These are phyloP conservation scores for Davidsoniella virescens DNA, from an alignment of 2,329 filamentous ascomycete genomes.

Conservation along the genomic window DNA sequence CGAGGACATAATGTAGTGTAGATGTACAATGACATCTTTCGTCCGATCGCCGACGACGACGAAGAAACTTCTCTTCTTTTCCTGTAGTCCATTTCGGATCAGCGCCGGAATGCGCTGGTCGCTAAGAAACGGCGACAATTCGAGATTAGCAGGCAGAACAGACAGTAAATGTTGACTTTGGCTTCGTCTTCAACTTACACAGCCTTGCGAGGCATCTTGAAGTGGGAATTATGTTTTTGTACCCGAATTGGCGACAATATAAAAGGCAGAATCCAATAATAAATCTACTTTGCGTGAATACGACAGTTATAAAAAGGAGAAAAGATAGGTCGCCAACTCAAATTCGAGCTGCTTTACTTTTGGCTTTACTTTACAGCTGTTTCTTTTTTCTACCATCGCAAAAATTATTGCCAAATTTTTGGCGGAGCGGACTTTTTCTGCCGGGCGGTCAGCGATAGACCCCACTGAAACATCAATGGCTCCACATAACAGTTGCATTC, in stretches of 20 bases:
- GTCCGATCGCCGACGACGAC: slow-evolving; percentile 86
- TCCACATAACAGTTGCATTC: neutral
- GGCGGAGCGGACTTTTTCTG: slow-evolving; percentile 20
- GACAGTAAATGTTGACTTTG: neutral
- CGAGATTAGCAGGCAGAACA: neutral
- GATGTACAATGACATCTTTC: slow-evolving; percentile 92
- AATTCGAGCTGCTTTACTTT: slow-evolving; percentile 4
- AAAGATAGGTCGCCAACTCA: neutral
- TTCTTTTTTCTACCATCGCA: neutral
- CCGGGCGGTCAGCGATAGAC: slow-evolving; percentile 22
- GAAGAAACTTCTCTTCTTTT: slow-evolving; percentile 97
- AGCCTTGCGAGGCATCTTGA: slow-evolving; percentile 43
- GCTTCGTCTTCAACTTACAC: slow-evolving; percentile 24
- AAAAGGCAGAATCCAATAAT: no score
- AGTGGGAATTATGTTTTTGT: slow-evolving; percentile 1
- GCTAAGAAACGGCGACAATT: slow-evolving; percentile 25
- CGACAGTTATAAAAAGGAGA: no score
- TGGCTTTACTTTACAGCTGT: slow-evolving; percentile 6
- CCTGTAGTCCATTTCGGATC: slow-evolving; percentile 78
- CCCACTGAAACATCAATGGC: neutral
- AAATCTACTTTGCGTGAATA: no score
- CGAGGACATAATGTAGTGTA: slow-evolving; percentile 80
- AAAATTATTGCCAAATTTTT: slow-evolving; percentile 23
- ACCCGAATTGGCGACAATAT: neutral
- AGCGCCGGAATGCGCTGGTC: slow-evolving; percentile 83